phyloP scores from a whole-genome alignment of 306 rosid species.

The Leucaena leucocephala region DNA sequence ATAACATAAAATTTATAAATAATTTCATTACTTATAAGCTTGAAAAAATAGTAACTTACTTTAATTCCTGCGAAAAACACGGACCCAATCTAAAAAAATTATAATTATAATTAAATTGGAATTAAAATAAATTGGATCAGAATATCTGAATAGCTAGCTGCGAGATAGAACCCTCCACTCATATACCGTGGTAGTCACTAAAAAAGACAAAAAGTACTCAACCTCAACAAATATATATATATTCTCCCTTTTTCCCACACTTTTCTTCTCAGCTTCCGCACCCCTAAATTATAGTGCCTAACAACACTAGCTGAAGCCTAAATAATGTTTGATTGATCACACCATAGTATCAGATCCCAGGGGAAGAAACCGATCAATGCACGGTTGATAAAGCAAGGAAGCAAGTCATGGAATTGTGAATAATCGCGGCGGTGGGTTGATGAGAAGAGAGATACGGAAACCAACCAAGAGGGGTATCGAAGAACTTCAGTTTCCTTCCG shows the following conservation, averaged over 20 bases:
- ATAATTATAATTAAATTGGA: neutral
- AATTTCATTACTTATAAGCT: too few species aligned
- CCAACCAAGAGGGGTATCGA: neutral
- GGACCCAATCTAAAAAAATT: neutral
- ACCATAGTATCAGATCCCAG: conserved; percentile 24
- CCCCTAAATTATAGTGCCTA: neutral
- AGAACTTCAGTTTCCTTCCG: neutral
- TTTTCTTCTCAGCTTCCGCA: neutral
- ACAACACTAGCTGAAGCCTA: too few species aligned
- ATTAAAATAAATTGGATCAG: neutral
- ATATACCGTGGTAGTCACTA: neutral
- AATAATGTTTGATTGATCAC: neutral
- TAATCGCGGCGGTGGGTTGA: neutral
- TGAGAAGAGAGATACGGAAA: neutral
- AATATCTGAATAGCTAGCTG: neutral
- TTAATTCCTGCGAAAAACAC: neutral
- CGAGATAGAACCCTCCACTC: neutral
- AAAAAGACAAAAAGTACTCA: neutral
- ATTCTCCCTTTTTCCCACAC: neutral
- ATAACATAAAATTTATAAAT: too few species aligned
- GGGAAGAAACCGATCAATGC: neutral
- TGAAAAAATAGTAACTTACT: neutral
- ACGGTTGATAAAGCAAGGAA: conserved; percentile 11
- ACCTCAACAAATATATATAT: neutral
- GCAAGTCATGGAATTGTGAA: neutral